Evolutionary conservation across 2,329 filamentous ascomycete genomes (phyloP).

Genomic region (Nothopassalora personata): DNA sequence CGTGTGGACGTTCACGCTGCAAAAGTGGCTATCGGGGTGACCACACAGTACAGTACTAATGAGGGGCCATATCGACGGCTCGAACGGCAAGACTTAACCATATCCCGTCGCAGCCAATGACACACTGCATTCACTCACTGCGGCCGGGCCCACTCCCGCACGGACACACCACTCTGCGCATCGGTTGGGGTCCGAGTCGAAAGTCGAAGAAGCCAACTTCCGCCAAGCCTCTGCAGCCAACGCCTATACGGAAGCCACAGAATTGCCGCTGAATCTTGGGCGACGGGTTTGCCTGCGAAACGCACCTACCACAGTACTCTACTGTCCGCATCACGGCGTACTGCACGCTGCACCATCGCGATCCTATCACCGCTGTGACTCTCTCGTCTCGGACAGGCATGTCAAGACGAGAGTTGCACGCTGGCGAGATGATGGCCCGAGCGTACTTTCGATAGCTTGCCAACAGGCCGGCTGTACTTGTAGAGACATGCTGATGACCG

Average conservation of each 20-base stretch:
- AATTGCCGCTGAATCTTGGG: neutral
- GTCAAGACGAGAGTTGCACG: neutral
- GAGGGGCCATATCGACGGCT: neutral
- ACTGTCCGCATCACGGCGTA: neutral
- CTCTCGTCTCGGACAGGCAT: neutral
- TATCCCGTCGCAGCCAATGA: neutral
- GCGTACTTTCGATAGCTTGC: neutral
- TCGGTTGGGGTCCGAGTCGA: neutral
- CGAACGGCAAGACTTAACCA: neutral
- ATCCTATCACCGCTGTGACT: neutral
- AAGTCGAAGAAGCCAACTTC: neutral
- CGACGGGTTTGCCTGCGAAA: neutral
- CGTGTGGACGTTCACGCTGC: neutral
- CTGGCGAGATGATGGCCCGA: neutral
- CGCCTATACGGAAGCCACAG: neutral
- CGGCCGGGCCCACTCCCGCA: neutral
- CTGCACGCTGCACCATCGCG: conserved; percentile 2
- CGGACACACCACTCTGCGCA: neutral
- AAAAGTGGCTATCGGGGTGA: neutral
- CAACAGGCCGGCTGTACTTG: neutral
- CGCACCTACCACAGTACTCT: no score
- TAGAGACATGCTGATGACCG: neutral
- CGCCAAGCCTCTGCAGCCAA: neutral
- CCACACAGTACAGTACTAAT: neutral
- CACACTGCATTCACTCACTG: neutral